Base-by-base conservation (phyloP, 2,329 filamentous ascomycete species). In the Neonectria hederae region DNA sequence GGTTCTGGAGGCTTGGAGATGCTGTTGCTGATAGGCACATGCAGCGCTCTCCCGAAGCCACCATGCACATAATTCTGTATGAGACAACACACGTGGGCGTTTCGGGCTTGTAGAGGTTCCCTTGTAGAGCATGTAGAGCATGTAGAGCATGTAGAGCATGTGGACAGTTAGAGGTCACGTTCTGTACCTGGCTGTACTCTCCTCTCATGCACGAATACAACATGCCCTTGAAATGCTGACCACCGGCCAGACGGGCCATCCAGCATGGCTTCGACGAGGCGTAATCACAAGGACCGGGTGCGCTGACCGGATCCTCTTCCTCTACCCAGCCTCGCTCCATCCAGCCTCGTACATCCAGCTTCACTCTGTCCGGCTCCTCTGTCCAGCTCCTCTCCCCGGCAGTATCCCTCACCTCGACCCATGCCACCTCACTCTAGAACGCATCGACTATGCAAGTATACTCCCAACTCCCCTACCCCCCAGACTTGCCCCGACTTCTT, bases 31-130 rank as follows among this genome's bases (percentile, higher is more conserved):
- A 54, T 54, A 54, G 49, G 38, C 38, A 40, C 38, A 40, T 40
- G 38, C 38, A 10, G 32, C 35, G 46, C 56, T 59, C 57, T 49
- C 58, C 30, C 58, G 58, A 61, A 55, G 58, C 59, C 59, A 56
- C 59, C 28, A 61, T 55, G 59, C 45, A 51, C 51, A 28, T 49
- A 22, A 24, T 24, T 19, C 14, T 40, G 30, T 40, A 35, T 24
- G 30, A 53, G 30, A 54, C 32, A 26, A 21, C 38, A 42, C 51
- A 54, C 24, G 51, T 54, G 51, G 19, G 51, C 17, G 51, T 38
- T 42, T n/a, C 19, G 48, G 28, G 48, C 26, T 51, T 5, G 46
- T 32, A 19, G 46, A 21, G 46, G 14, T 48, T 28, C 46, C 6
- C 24, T 30, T n/a, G 35, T 38, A n/a, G 14, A n/a, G 3, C 5